Evolutionary conservation across 2,329 filamentous ascomycete genomes (phyloP).

Genomic region (Verticillium albo-atrum): DNA sequence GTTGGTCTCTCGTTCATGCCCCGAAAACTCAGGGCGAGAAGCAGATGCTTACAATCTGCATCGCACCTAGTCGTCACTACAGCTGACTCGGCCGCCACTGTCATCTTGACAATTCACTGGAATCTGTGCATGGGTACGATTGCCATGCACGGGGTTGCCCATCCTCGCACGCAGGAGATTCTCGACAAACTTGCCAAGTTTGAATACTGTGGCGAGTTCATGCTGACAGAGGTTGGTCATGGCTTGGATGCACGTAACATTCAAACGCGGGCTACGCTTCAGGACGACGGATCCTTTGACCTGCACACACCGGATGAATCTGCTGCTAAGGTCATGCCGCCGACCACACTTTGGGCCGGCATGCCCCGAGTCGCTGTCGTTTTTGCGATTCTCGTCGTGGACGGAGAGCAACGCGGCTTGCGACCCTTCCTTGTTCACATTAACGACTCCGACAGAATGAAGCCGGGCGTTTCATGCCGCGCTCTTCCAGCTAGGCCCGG

Average conservation of each 20-base stretch:
- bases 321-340: slow-evolving; percentile 26
- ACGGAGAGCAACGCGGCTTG: slow-evolving; percentile 18
- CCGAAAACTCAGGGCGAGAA: too few species aligned
- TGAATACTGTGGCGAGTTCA: slow-evolving; percentile 24
- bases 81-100: slow-evolving; percentile 13
- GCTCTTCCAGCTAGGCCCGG: slow-evolving; percentile 21
- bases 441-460: slow-evolving; percentile 18
- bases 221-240: slow-evolving; percentile 34
- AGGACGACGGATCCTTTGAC: slow-evolving; percentile 25
- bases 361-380: slow-evolving; percentile 24
- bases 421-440: slow-evolving; percentile 26
- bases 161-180: slow-evolving; percentile 9
- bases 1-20: too few species aligned
- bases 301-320: slow-evolving; percentile 23
- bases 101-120: slow-evolving; percentile 22
- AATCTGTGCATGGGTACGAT: slow-evolving; percentile 26
- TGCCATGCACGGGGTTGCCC: slow-evolving; percentile 2
- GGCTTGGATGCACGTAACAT: slow-evolving; percentile 32
- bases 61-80: slow-evolving; percentile 6
- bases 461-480: slow-evolving; percentile 19
- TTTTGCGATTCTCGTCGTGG: slow-evolving; percentile 23
- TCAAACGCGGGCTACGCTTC: slow-evolving; percentile 29
- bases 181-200: slow-evolving; percentile 15
- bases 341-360: slow-evolving; percentile 16
- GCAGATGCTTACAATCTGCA: slow-evolving; percentile 11